Conservation (phyloP, 495 filamentous ascomycete species). For the Neurospora intermedia region DNA sequence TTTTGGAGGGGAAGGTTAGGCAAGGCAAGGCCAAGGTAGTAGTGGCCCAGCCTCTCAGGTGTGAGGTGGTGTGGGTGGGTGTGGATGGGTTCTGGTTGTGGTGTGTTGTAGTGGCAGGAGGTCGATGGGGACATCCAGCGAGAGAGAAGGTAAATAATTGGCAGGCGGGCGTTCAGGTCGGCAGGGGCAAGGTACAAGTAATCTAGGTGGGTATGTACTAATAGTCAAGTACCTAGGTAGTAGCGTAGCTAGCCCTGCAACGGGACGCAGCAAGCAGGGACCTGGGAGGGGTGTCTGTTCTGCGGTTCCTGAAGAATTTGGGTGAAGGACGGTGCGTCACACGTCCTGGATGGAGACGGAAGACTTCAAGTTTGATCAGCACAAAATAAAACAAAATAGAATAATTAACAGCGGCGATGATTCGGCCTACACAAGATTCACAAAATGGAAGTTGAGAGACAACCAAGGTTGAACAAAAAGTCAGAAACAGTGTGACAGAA, state of each 20-base stretch:
- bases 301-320: neutral
- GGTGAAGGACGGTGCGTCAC: neutral
- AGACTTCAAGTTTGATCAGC: neutral
- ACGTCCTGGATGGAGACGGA: neutral
- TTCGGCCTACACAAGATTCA: neutral
- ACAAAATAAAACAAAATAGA: neutral
- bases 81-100: neutral
- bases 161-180: neutral
- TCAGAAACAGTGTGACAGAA: neutral
- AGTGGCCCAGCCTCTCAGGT: neutral
- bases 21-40: neutral
- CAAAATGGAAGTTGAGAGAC: neutral
- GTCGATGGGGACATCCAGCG: neutral
- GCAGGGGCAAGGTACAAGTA: neutral
- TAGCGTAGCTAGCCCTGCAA: neutral
- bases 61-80: neutral
- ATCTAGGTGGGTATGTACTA: too few species aligned
- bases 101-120: neutral
- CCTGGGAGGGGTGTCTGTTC: neutral
- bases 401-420: neutral
- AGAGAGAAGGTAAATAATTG: neutral
- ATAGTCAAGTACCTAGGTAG: too few species aligned
- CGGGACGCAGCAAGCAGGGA: neutral
- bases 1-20: constrained; percentile 1
- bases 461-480: neutral